Evolutionary conservation across 306 rosid genomes (phyloP).

Genomic region (Astragalus membranaceus): DNA sequence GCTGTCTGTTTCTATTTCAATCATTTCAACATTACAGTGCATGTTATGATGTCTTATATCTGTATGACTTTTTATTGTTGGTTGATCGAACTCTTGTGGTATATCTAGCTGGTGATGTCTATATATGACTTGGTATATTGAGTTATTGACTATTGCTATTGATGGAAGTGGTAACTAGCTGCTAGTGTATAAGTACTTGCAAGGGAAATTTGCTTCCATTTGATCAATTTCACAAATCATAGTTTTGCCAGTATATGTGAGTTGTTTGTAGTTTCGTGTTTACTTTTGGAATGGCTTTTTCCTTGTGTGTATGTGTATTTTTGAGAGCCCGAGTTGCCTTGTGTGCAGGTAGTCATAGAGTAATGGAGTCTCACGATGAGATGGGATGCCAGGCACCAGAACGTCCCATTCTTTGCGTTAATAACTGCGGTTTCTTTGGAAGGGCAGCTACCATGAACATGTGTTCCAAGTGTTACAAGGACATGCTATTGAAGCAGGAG

Average conservation of each 20-base stretch:
- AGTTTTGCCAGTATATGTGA: neutral
- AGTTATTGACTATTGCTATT: neutral
- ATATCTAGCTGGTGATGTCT: neutral
- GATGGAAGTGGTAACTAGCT: neutral
- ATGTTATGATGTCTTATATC: neutral
- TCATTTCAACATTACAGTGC: neutral
- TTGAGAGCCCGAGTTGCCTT: constrained; percentile 1
- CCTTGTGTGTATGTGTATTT: neutral
- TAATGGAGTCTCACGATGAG: constrained; percentile 76
- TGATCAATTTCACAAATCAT: neutral
- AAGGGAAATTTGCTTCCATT: neutral
- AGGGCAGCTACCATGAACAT: constrained; percentile 74
- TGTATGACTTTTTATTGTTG: neutral
- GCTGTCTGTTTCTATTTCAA: neutral
- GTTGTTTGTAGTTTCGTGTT: neutral
- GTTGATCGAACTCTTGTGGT: neutral
- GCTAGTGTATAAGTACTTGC: neutral
- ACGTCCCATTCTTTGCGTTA: constrained; percentile 60
- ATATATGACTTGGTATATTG: neutral
- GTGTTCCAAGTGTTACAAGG: constrained; percentile 87
- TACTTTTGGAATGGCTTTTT: neutral
- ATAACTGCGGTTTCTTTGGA: constrained; percentile 80
- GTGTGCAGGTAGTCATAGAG: constrained; percentile 31
- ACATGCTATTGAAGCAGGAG: constrained; percentile 62
- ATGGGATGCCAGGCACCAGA: constrained; percentile 76